Evolutionary conservation across 1,284 basidiomycete species (phyloP), one percentile per base, ranked within the genome.

Genomic region (Inonotus hispidus): DNA sequence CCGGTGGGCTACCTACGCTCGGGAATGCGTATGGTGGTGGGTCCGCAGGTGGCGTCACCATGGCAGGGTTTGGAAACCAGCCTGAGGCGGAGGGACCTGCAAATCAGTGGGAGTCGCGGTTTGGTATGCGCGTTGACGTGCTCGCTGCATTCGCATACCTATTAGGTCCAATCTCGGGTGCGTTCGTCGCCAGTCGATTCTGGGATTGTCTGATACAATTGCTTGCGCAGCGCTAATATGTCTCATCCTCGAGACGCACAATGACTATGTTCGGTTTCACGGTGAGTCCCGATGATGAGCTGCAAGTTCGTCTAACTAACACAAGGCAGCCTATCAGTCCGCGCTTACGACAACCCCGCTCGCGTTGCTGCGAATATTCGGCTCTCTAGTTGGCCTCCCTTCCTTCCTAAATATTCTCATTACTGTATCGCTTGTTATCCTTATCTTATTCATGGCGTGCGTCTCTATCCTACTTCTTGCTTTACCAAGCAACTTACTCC

Each of bases 181-280:
- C 57, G 83, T 73, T 38, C 45, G 45, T 55, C 21, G 41, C 13
- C 35, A 37, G 23, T 35, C 29, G n/a, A 0, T 25, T 27, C 21
- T 35, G 41, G 37, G 23, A 38, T 14, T 39, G 37, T 61, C 54
- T 47, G 37, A 58, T 8, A 32, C 32, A 32, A 32, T 63, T 60
- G 62, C 25, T 61, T 46, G 21, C 53, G 39, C 21, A 92, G 90
- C 89, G 1, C 72, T 92, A 29, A 37, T 79, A 0, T 74, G 92
- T 46, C 79, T 93, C 7, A 82, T 92, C n/a, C 65, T 87, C 21
- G 90, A 93, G 71, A 92, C 87, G 8, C 82, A 84, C 66, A 91
- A 90, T 66, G 89, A 92, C 72, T 90, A 85, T 67, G 84, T 92
- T 64, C 83, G 90, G 59, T 92, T 91, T 71, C 89, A 91, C 70